Conservation (phyloP, 23 red algal species). For the Chondrus crispus region DNA sequence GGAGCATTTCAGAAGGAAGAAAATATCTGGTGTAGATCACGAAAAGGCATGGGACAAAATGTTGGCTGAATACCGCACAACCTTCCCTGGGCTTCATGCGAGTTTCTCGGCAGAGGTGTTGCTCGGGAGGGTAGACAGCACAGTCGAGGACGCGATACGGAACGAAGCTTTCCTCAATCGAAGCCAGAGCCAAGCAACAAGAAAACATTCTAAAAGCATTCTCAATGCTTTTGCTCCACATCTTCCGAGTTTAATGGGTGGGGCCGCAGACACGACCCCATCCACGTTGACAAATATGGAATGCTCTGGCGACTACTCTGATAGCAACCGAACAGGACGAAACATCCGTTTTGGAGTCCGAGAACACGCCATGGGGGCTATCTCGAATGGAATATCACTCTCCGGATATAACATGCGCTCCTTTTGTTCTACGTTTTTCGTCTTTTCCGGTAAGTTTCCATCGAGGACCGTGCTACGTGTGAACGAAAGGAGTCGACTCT, state of each 20-base stretch:
- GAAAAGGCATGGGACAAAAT: constrained; percentile 37
- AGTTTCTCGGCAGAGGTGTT: constrained; percentile 63
- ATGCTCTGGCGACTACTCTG: constrained; percentile 52
- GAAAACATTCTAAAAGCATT: constrained; percentile 76
- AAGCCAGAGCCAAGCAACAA: constrained; percentile 65
- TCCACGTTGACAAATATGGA: constrained; percentile 86
- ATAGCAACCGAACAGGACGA: constrained; percentile 12
- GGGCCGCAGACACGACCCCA: constrained; percentile 85
- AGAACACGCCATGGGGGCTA: constrained; percentile 92
- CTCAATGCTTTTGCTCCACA: constrained; percentile 74
- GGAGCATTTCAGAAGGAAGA: constrained; percentile 63
- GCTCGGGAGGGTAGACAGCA: constrained; percentile 11
- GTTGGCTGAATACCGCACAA: constrained; percentile 59
- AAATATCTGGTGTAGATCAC: neutral
- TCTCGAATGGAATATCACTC: constrained; percentile 68
- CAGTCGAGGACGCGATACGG: constrained; percentile 41
- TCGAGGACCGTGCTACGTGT: no score
- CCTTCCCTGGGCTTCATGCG: constrained; percentile 58
- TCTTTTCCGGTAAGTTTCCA: constrained; percentile 72
- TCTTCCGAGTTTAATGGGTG: constrained; percentile 80
- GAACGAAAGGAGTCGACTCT: no score
- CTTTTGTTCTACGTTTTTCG: constrained; percentile 95
- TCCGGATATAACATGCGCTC: constrained; percentile 60
- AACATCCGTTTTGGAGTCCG: constrained; percentile 94
- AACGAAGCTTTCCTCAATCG: constrained; percentile 22